Conservation (phyloP, 2,329 filamentous ascomycete species). For the Tolypocladium inflatum region DNA sequence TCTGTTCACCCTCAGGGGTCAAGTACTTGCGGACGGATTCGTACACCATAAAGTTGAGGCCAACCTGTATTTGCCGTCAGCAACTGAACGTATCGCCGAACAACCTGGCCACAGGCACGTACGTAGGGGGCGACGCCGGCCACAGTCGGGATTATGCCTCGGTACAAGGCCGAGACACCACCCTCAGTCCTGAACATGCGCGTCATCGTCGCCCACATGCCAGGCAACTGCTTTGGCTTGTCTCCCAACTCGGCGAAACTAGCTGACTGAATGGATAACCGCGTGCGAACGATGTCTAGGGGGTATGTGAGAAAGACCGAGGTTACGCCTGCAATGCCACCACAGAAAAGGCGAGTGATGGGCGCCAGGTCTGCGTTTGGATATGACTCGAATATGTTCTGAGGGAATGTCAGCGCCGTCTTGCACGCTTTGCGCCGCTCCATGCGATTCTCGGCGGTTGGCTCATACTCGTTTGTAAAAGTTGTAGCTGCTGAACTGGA, state of each 20-base stretch:
- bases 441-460: neutral
- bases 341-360: slow-evolving; percentile 72
- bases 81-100: neutral
- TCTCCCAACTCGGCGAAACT: slow-evolving; percentile 72
- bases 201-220: slow-evolving; percentile 80
- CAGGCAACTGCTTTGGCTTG: slow-evolving; percentile 61
- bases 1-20: slow-evolving; percentile 78
- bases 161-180: slow-evolving; percentile 76
- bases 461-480: slow-evolving; percentile 78
- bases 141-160: slow-evolving; percentile 87
- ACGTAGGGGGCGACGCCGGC: slow-evolving; percentile 94
- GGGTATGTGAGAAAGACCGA: slow-evolving; percentile 94
- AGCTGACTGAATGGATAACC: slow-evolving; percentile 94
- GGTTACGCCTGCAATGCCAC: slow-evolving; percentile 85
- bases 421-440: neutral
- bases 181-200: slow-evolving; percentile 89
- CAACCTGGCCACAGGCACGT: slow-evolving; percentile 11
- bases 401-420: slow-evolving; percentile 2
- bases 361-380: slow-evolving; percentile 68
- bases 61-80: slow-evolving; percentile 50
- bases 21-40: slow-evolving; percentile 77
- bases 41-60: slow-evolving; percentile 98
- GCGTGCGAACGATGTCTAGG: slow-evolving; percentile 92
- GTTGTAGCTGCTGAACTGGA: slow-evolving; percentile 97
- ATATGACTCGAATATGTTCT: slow-evolving; percentile 66